Conservation (phyloP, 768 basidiomycete genomes). For the Brasilioporus rufonigricans region DNA sequence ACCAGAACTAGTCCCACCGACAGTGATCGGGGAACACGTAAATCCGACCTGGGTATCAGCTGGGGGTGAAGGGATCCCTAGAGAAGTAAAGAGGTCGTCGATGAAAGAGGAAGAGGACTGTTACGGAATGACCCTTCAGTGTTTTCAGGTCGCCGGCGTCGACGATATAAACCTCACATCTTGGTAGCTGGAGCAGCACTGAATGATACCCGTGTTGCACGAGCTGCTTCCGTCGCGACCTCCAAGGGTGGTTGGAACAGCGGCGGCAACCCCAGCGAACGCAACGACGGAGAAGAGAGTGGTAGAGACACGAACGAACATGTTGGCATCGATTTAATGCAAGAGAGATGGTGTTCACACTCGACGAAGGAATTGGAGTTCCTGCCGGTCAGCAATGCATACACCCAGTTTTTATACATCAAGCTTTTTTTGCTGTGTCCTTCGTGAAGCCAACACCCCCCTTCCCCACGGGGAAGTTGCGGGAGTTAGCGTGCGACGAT, state of each 20-base stretch:
- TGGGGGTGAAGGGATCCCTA: not conserved
- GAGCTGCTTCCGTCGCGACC: no score
- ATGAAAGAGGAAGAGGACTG: not conserved
- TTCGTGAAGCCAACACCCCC: not conserved
- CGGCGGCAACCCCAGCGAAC: conserved; percentile 1
- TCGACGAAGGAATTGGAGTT: not conserved
- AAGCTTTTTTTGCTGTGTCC: not conserved
- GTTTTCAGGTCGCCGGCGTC: not conserved
- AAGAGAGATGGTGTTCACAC: not conserved
- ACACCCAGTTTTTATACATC: not conserved
- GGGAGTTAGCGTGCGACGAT: not conserved
- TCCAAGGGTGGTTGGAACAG: conserved; percentile 2
- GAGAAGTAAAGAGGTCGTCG: not conserved
- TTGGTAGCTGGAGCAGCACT: conserved; percentile 1
- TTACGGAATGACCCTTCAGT: no score
- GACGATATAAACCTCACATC: not conserved
- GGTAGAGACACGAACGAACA: conserved; percentile 6
- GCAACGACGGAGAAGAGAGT: conserved; percentile 1
- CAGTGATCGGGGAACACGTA: conserved; percentile 1
- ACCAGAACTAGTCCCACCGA: not conserved
- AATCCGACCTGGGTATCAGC: not conserved
- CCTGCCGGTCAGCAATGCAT: not conserved
- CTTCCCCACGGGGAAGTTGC: not conserved
- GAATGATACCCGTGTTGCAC: conserved; percentile 42
- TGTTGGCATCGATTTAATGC: not conserved